Evolutionary conservation across 140 eudicot species (phyloP), one percentile per base, ranked within the genome.

Genomic region (Cichorium intybus): DNA sequence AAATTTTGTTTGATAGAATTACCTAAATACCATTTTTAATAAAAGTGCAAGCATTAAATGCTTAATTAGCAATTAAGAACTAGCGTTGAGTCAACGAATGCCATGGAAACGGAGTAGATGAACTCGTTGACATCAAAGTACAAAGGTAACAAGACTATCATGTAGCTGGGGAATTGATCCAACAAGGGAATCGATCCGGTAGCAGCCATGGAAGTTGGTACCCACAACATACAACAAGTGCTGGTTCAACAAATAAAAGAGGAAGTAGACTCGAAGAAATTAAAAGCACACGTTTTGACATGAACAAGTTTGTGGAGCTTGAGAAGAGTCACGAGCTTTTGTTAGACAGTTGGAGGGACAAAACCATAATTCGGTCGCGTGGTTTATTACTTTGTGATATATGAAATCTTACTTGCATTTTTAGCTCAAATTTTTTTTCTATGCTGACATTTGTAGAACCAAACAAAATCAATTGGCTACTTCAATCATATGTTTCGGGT

Each of bases 141-240:
- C n/a, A n/a, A n/a, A n/a, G n/a, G n/a, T n/a, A n/a, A n/a, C n/a
- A n/a, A n/a, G n/a, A n/a, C n/a, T n/a, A n/a, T n/a, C n/a, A n/a
- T n/a, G n/a, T n/a, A n/a, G n/a, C n/a, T n/a, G n/a, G n/a, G 50
- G 52, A 37, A 66, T 55, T 66, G n/a, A 70, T 59, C 5, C 79
- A 71, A 14, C 74, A 66, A 18, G 69, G 80, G 47, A 58, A 60
- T 56, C 60, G 53, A 57, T 71, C 95, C 59, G 66, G 60, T 17
- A 82, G 96, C 60, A 75, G 95, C 37, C 81, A 64, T 9, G 89
- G 91, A 55, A 83, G 89, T 59, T 91, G 89, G 86, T 77, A 83
- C 75, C 96, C 96, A 9, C 95, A 66, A 34, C 9, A 63, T 18
- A 27, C 68, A 6, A 35, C 53, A 43, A 43, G 49, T 24, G 70